Percentiles rank a stretch among this genome's conserved stretches.
Evolutionary conservation across 2,329 filamentous ascomycete species (phyloP).

Genomic region (Phialemoniopsis sp.): DNA sequence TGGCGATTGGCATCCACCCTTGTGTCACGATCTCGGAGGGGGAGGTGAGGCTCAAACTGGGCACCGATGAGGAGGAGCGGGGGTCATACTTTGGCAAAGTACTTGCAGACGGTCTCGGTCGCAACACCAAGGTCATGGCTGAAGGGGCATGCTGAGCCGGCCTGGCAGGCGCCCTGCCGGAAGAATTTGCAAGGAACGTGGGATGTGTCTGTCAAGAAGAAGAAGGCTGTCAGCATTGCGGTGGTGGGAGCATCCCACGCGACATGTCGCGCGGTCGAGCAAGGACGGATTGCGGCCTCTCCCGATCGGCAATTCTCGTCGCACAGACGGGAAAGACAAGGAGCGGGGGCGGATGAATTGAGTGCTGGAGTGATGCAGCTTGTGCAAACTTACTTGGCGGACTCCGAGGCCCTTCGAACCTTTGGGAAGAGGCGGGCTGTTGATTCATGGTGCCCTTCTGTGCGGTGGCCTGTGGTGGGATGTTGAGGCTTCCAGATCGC

Average conservation of each 20-base stretch:
- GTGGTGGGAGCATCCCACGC: neutral
- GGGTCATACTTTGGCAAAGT: conserved; percentile 84
- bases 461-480: conserved; percentile 27
- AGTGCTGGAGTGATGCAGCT: conserved; percentile 1
- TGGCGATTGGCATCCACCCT: too few relatives aligned
- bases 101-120: conserved; percentile 92
- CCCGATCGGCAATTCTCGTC: neutral
- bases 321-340: neutral
- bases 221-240: conserved; percentile 8
- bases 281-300: conserved; percentile 1
- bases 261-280: neutral
- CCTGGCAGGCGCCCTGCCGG: conserved; percentile 91
- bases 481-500: conserved; percentile 54
- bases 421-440: conserved; percentile 27
- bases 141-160: conserved; percentile 92
- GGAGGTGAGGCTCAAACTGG: conserved; percentile 5
- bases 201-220: conserved; percentile 67
- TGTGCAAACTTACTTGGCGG: conserved; percentile 51
- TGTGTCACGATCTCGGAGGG: conserved; percentile 4
- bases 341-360: too few relatives aligned
- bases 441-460: conserved; percentile 25
- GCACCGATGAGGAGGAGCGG: neutral
- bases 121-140: conserved; percentile 86
- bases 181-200: conserved; percentile 99
- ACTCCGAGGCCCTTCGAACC: conserved; percentile 59